These are phyloP conservation scores for Megacollybia marginata DNA, from an alignment of 768 basidiomycete species.

Conservation along the genomic window DNA sequence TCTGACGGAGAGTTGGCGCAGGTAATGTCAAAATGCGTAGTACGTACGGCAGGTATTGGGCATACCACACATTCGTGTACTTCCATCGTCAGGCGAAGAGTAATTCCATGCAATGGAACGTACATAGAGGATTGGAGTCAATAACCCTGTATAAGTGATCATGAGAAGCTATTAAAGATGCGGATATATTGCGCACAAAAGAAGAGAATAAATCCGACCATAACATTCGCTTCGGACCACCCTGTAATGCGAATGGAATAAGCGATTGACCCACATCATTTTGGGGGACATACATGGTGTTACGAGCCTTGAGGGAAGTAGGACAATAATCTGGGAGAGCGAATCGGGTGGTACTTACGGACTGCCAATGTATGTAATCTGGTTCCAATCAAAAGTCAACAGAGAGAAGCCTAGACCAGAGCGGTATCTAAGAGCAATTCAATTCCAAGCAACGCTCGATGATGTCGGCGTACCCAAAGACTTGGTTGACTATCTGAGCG, in stretches of 20 bases:
- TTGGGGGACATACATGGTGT: conserved; percentile 34
- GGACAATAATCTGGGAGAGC: conserved; percentile 4
- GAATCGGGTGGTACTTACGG: conserved; percentile 32
- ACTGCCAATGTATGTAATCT: conserved; percentile 64
- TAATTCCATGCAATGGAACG: conserved; percentile 2
- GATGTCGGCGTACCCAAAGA: conserved; percentile 37
- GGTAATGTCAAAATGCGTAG: not conserved
- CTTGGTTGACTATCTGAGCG: conserved; percentile 43
- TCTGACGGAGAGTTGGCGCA: conserved; percentile 15
- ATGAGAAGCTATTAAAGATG: not conserved
- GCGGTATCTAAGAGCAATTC: conserved; percentile 29
- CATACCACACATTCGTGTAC: conserved; percentile 52
- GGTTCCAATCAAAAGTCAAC: conserved; percentile 54
- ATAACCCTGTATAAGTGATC: conserved; percentile 29
- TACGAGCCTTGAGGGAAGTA: conserved; percentile 26
- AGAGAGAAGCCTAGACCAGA: conserved; percentile 46
- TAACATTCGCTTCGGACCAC: conserved; percentile 50
- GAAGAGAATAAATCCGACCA: conserved; percentile 35
- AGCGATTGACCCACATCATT: not conserved
- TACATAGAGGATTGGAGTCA: conserved; percentile 44
- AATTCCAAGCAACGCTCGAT: too few species aligned
- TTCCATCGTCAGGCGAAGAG: conserved; percentile 11
- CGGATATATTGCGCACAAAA: conserved; percentile 24
- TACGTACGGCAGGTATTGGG: conserved; percentile 51
- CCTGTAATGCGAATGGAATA: conserved; percentile 19